Conservation (phyloP, 805 yeast genomes). For the Pichia gijzeniarum region DNA sequence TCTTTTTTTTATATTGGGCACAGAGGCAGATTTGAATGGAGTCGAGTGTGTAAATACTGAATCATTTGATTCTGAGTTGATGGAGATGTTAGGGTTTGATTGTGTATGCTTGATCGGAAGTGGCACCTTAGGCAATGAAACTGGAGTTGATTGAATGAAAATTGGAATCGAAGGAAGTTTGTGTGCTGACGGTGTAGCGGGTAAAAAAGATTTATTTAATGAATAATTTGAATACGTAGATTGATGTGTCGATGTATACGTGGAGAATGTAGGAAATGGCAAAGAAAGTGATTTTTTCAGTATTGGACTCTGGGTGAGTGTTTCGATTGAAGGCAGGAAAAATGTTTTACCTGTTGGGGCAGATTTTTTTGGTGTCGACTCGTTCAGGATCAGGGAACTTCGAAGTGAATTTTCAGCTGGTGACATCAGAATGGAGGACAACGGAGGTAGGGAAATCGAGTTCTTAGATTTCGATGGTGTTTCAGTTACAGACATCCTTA, state of each 20-base stretch:
- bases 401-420: slow-evolving; percentile 7
- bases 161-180: slow-evolving; percentile 22
- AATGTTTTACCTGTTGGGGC: slow-evolving; percentile 1
- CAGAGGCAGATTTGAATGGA: slow-evolving; percentile 2
- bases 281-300: slow-evolving; percentile 21
- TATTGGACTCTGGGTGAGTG: slow-evolving; percentile 22
- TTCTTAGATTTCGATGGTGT: neutral
- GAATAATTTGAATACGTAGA: neutral
- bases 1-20: too few relatives aligned
- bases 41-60: slow-evolving; percentile 7
- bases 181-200: slow-evolving; percentile 19
- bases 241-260: neutral
- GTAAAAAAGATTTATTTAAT: slow-evolving; percentile 6
- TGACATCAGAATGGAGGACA: slow-evolving; percentile 6
- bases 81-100: slow-evolving; percentile 1
- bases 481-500: neutral
- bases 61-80: neutral
- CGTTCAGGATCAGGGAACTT: neutral
- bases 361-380: slow-evolving; percentile 1
- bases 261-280: neutral
- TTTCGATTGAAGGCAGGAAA: slow-evolving; percentile 22
- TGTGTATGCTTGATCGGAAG: neutral
- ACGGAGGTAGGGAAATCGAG: slow-evolving; percentile 3
- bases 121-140: slow-evolving; percentile 1
- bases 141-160: slow-evolving; percentile 18